These are phyloP conservation scores for Lathyrus tuberosus DNA, from an alignment of 306 rosid species.

Conservation along the genomic window DNA sequence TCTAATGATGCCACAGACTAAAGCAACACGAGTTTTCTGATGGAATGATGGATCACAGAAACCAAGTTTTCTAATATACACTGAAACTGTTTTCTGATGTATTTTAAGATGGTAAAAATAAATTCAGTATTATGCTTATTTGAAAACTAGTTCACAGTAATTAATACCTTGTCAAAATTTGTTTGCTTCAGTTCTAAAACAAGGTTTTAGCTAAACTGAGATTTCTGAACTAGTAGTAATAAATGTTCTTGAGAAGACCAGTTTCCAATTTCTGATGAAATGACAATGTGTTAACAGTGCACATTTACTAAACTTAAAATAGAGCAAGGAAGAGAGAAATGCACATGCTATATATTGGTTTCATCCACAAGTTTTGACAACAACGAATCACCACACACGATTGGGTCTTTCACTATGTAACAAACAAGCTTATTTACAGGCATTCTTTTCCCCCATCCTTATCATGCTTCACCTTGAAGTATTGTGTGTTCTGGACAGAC, in stretches of 20 bases:
- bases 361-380: not conserved
- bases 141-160: slow-evolving; percentile 6
- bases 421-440: not conserved
- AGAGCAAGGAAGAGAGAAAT: not conserved
- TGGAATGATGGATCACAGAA: not conserved
- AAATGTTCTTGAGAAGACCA: slow-evolving; percentile 19
- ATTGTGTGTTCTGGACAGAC: not conserved
- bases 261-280: slow-evolving; percentile 7
- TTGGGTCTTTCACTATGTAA: not conserved
- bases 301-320: not conserved
- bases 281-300: not conserved
- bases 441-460: not conserved
- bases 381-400: not conserved
- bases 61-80: not conserved
- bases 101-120: not conserved
- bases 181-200: slow-evolving; percentile 1
- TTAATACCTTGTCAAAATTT: not conserved
- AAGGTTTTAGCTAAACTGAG: slow-evolving; percentile 12
- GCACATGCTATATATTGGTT: not conserved
- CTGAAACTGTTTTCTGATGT: not conserved
- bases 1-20: slow-evolving; percentile 1
- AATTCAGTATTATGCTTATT: slow-evolving; percentile 5
- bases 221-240: not conserved
- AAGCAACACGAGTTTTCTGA: slow-evolving; percentile 1
- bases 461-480: not conserved